Evolutionary conservation across 2,329 filamentous ascomycete species (phyloP), one percentile per base, ranked within the genome.

Genomic region (Xylogone sp.): DNA sequence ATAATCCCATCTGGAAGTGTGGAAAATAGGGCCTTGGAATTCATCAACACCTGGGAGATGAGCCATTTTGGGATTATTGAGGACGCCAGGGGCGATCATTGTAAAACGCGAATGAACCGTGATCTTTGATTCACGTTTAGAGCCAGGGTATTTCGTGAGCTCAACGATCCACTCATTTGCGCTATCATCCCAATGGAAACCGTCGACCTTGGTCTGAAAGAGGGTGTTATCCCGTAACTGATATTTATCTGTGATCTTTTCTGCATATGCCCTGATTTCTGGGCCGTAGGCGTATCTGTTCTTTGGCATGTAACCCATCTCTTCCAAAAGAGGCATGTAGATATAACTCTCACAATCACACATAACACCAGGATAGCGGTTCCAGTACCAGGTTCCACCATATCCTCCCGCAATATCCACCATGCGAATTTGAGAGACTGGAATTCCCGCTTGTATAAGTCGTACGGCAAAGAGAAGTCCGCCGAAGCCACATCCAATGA

Each of bases 301-400:
- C 21, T 49, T 75, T 0, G 82, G 83, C 62, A 83, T 74, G 59
- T 82, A 83, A 0, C 75, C 75, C 1, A 72, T 82, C 63, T 84
- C 80, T 53, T 85, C 81, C 2, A 85, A 70, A 12, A 83, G 64
- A 3, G 81, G 81, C 65, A 84, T 65, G 58, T 85, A 86, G n/a
- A 74, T 69, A 57, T 79, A 83, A 48, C 73, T 72, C 63, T 86
- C 82, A 2, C 82, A 67, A 58, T 86, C 82, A 59, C 81, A 85
- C 55, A 64, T 66, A 3, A 74, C 55, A 3, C 75, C 75, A 1
- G 75, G 74, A 51, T 76, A 77, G 9, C 69, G 64, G 45, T 77
- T 76, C 70, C 71, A 76, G 56, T 74, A 77, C 65, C 74, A 77
- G 1, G 72, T 75, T 0, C 75, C 74, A 3, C 75, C 74, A 59